Evolutionary conservation across 2,329 filamentous ascomycete species (phyloP).

Genomic region (Xylaria sp.): DNA sequence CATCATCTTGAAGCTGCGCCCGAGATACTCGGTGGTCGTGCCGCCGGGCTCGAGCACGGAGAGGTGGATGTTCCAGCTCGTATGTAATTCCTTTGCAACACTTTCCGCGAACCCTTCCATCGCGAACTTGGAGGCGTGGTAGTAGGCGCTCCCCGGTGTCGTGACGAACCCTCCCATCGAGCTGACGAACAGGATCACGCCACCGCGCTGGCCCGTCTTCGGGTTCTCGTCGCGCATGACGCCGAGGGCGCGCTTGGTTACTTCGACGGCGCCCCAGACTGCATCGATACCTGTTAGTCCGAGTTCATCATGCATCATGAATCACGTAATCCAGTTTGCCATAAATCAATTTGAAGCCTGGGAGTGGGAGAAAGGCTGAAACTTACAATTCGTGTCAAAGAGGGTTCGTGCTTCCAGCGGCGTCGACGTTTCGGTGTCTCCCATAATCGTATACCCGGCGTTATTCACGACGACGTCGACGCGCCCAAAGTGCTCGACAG

Average conservation of each 20-base stretch:
- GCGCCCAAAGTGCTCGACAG: slow-evolving; percentile 43
- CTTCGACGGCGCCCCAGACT: slow-evolving; percentile 49
- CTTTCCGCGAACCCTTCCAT: slow-evolving; percentile 34
- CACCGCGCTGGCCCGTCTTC: slow-evolving; percentile 46
- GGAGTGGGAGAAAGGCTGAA: neutral
- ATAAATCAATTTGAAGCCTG: too few species aligned
- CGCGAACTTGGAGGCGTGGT: slow-evolving; percentile 36
- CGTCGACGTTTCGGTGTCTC: slow-evolving; percentile 41
- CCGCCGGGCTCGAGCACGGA: slow-evolving; percentile 50
- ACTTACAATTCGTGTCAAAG: slow-evolving; percentile 48
- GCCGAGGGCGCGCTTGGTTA: slow-evolving; percentile 46
- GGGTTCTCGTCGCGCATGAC: slow-evolving; percentile 44
- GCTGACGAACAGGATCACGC: slow-evolving; percentile 60
- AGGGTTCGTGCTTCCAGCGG: slow-evolving; percentile 41
- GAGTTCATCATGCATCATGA: too few species aligned
- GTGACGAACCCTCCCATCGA: slow-evolving; percentile 54
- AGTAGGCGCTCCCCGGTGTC: slow-evolving; percentile 32
- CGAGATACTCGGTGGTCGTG: slow-evolving; percentile 43
- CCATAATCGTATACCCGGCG: slow-evolving; percentile 41
- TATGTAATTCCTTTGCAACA: slow-evolving; percentile 29
- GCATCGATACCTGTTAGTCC: neutral
- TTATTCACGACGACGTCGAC: slow-evolving; percentile 43
- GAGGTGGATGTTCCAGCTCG: slow-evolving; percentile 43
- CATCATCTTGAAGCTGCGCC: slow-evolving; percentile 33
- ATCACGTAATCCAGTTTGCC: too few species aligned